A percentile compares a stretch with the other conserved stretches of the same genome.
phyloP scores from a whole-genome alignment of 2,329 filamentous ascomycete species.

The Fusarium circinatum region DNA sequence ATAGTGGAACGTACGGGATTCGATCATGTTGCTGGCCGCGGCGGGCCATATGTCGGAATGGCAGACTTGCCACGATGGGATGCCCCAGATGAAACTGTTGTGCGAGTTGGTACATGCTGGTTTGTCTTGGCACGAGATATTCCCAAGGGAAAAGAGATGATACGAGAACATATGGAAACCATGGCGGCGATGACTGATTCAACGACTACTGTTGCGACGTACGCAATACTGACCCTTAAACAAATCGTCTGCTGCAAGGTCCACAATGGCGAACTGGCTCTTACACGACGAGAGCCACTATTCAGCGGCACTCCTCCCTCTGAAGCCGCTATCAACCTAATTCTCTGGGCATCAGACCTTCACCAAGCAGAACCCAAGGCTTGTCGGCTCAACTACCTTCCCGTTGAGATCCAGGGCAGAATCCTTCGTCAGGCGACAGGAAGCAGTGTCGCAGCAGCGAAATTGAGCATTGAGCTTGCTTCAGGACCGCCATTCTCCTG shows the following conservation, averaged over 20 bases:
- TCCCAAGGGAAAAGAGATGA: conserved; percentile 22
- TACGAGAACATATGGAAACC: conserved; percentile 13
- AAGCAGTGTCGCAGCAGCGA: conserved; percentile 17
- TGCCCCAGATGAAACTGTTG: conserved; percentile 1
- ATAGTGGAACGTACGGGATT: conserved; percentile 6
- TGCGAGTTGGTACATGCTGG: conserved; percentile 30
- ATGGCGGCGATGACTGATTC: fast-evolving
- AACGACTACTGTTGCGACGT: no score
- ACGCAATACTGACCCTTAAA: conserved; percentile 27
- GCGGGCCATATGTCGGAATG: conserved; percentile 16
- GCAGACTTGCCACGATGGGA: conserved; percentile 32
- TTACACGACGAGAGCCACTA: conserved; percentile 14
- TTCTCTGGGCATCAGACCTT: conserved; percentile 30
- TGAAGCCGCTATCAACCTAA: conserved; percentile 28
- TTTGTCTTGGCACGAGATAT: conserved; percentile 24
- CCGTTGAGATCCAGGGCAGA: conserved; percentile 30
- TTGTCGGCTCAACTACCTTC: conserved; percentile 22
- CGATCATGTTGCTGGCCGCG: background rate
- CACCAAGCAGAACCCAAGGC: background rate
- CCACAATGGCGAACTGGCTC: background rate
- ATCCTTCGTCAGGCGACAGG: conserved; percentile 15
- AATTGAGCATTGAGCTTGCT: conserved; percentile 18
- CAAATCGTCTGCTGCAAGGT: conserved; percentile 26
- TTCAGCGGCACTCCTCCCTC: conserved; percentile 6
- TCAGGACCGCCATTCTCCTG: conserved; percentile 18